Evolutionary conservation across 2,329 filamentous ascomycete species (phyloP).

Genomic region (Emericellopsis atlantica): DNA sequence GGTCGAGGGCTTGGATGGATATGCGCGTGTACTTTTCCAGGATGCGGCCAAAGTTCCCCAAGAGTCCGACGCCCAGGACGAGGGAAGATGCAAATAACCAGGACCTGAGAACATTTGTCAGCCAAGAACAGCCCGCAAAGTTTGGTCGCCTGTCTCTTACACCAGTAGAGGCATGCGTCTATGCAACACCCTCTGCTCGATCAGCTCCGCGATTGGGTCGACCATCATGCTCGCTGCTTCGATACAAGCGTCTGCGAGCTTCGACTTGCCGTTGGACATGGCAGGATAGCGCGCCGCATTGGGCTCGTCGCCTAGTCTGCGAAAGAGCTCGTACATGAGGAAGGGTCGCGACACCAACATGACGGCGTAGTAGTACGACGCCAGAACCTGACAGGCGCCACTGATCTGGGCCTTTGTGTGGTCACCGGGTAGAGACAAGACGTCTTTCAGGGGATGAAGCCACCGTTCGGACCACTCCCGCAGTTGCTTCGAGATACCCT

Average conservation of each 20-base stretch:
- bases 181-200: slow-evolving; percentile 27
- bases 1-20: slow-evolving; percentile 33
- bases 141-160: slow-evolving; percentile 18
- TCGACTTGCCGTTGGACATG: slow-evolving; percentile 29
- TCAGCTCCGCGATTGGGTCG: slow-evolving; percentile 30
- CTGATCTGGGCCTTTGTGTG: slow-evolving; percentile 17
- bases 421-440: slow-evolving; percentile 13
- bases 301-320: slow-evolving; percentile 24
- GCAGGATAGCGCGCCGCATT: slow-evolving; percentile 6
- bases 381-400: slow-evolving; percentile 37
- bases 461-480: slow-evolving; percentile 37
- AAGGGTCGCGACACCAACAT: slow-evolving; percentile 43
- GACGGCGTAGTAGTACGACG: slow-evolving; percentile 44
- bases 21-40: slow-evolving; percentile 35
- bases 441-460: slow-evolving; percentile 29
- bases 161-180: slow-evolving; percentile 34
- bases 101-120: slow-evolving; percentile 19
- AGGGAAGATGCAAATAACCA: slow-evolving; percentile 42
- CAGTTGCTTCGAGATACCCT: slow-evolving; percentile 38
- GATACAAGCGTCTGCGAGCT: slow-evolving; percentile 40
- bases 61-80: slow-evolving; percentile 35
- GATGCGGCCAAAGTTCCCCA: slow-evolving; percentile 37
- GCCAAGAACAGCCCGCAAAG: too few species aligned
- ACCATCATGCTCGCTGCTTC: slow-evolving; percentile 42
- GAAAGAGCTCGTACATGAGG: slow-evolving; percentile 40